phyloP scores from a whole-genome alignment of 1,139 yeast species.

The Yamadazyma trypodendri region DNA sequence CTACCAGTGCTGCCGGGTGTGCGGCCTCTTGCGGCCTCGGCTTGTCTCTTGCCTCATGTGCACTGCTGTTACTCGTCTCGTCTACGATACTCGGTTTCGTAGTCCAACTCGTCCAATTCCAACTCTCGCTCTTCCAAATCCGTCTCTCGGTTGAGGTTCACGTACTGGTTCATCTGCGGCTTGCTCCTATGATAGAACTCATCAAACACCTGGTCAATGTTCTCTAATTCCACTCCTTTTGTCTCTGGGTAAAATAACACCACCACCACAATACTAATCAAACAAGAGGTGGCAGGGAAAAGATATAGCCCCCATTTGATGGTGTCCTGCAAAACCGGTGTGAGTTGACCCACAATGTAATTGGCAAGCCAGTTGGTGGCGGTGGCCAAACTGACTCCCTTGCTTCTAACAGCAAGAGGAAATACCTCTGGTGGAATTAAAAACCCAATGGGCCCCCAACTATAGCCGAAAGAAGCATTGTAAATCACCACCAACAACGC shows the following conservation, averaged over 20 bases:
- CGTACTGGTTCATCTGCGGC: slow-evolving; percentile 22
- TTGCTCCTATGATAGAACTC: slow-evolving; percentile 31
- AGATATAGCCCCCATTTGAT: slow-evolving; percentile 53
- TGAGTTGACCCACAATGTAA: slow-evolving; percentile 53
- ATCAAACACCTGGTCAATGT: slow-evolving; percentile 81
- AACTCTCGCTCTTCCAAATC: slow-evolving; percentile 11
- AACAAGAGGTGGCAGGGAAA: slow-evolving; percentile 48
- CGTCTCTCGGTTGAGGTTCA: slow-evolving; percentile 10
- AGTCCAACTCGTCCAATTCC: slow-evolving; percentile 24
- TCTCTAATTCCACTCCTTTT: slow-evolving; percentile 83
- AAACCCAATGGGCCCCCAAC: slow-evolving; percentile 61
- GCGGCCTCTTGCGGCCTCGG: no score
- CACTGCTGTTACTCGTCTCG: background rate
- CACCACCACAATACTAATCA: slow-evolving; percentile 51
- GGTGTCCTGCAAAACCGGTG: slow-evolving; percentile 47
- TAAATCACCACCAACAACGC: slow-evolving; percentile 50
- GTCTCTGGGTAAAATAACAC: slow-evolving; percentile 81
- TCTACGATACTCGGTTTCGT: slow-evolving; percentile 12
- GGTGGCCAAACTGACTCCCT: slow-evolving; percentile 54
- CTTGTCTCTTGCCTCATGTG: no score
- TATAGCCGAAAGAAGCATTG: slow-evolving; percentile 53
- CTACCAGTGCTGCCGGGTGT: no score
- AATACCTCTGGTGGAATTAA: slow-evolving; percentile 55
- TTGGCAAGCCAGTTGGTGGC: slow-evolving; percentile 58
- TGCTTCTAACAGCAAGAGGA: slow-evolving; percentile 52